Conservation (phyloP, 2,329 filamentous ascomycete species). For the Ophiostoma pallidulum region DNA sequence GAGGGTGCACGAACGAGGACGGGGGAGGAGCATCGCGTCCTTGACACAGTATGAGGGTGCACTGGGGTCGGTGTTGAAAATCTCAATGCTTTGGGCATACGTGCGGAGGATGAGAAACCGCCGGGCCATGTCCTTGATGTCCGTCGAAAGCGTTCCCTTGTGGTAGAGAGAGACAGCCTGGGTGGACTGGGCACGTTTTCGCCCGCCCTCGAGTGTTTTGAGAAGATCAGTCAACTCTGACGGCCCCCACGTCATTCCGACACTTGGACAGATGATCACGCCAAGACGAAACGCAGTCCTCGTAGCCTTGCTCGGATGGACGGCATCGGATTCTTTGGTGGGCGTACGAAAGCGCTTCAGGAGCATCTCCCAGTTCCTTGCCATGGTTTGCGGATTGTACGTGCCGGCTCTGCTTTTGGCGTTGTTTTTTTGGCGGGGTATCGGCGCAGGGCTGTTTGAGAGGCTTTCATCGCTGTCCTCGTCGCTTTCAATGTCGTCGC, state of each 20-base stretch:
- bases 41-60: conserved; percentile 6
- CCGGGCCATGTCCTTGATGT: conserved; percentile 13
- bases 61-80: conserved; percentile 28
- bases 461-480: too few species aligned
- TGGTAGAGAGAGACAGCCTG: too few species aligned
- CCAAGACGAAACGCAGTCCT: not conserved
- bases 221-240: not conserved
- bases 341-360: not conserved
- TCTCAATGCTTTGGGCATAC: conserved; percentile 39
- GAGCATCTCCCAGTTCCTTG: conserved; percentile 2
- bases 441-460: too few species aligned
- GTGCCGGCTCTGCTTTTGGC: not conserved
- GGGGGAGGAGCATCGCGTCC: too few species aligned
- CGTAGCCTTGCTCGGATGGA: not conserved
- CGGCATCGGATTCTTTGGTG: not conserved
- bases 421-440: too few species aligned
- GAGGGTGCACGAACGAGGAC: too few species aligned
- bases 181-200: too few species aligned
- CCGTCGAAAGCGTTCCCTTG: not conserved
- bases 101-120: conserved; percentile 34
- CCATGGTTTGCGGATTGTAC: not conserved
- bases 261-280: conserved; percentile 13
- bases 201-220: not conserved
- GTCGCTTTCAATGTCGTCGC: too few species aligned
- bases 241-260: conserved; percentile 5